Base-by-base conservation (phyloP, 345 rosid genomes). In the Nasturtium officinale region DNA sequence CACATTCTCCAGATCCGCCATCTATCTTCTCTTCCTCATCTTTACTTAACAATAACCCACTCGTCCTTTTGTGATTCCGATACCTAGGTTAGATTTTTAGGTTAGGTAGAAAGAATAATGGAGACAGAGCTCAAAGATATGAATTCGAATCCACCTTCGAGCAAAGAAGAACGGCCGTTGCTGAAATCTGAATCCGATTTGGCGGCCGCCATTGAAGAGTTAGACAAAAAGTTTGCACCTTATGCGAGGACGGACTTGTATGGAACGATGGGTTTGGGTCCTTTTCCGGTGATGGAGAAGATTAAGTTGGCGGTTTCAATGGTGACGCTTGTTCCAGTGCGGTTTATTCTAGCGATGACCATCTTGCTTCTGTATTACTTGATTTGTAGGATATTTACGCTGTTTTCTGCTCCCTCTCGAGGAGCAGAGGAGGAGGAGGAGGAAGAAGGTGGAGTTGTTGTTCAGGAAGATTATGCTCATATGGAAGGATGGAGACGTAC, bases 391-490 rank as follows among this genome's bases (percentile, higher is more conserved):
- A 37, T 87, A n/a, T 96, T 94, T 61, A 96, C 98, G 67, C 73
- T 87, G 6, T 89, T 90, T 65, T 89, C 82, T 33, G 79, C 84
- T 33, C 98, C 99, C 25, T 84, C 88, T 68, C 86, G 88, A 67
- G 91, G 83, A 51, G 87, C 77, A 64, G 96, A 80, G 68, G 91
- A 88, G 81, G 99, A 88, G 81, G 99, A 90, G 80, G 92, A 86
- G 47, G 82, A 79, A 3, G 82, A 63, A 51, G 78, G 69, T 32
- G 77, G 61, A n/a, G 69, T 7, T 0, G 77, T 71, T 58, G 29
- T 75, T 77, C 96, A 92, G 85, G 98, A 91, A 82, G 94, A 87
- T 78, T 95, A 87, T 72, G 98, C 97, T 28, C 98, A 95, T 73
- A 60, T 95, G 94, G 83, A 83, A 28, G 98, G 99, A 51, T 95